Base-by-base conservation (phyloP, 1,284 basidiomycete genomes). In the Boletus mariae region DNA sequence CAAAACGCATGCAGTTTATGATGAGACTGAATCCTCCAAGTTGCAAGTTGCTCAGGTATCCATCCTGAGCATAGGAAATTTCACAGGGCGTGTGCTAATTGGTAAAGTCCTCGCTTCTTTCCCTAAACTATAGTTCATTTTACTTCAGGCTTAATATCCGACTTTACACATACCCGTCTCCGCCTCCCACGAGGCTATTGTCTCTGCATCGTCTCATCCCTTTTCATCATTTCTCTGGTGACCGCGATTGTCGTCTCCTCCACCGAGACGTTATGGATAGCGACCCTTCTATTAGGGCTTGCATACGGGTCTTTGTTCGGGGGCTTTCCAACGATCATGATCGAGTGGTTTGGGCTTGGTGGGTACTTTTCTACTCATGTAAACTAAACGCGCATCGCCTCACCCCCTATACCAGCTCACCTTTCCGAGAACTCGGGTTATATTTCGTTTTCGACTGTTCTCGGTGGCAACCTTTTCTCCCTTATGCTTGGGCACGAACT, bases 41-140 rank as follows among this genome's bases (percentile, higher is more conserved):
- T 86, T 86, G 79, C 94, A 98, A 73, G 86, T 91, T 0, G 77
- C 82, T 4, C 92, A 96, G 64, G 94, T 98, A 0, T 93, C 92
- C 0, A 79, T 83, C 4, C 81, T 97, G 58, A 93, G 90, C 58
- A 59, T 97, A 29, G 89, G 85, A 71, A 98, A 94, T 68, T 96
- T 88, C 49, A 61, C 78, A 0, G 94, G 94, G 0, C 82, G 94
- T 25, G 80, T 97, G 42, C 56, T 86, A 11, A 88, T 92, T 26
- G 93, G 92, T 82, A 50, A 53, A 34, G 10, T 17, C 29, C 45
- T 11, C 44, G 5, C 23, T 47, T 5, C 47, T 5, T 45, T 12
- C 7, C n/a, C 26, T 25, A 17, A 12, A 12, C 9, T 7, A 31
- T 20, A 47, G 20, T 9, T 12, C 11, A 45, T 13, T 3, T 25